A percentile compares a stretch with the other conserved stretches of the same genome.
Conservation (phyloP, 768 basidiomycete species). For the Boletus vermiculosoides region DNA sequence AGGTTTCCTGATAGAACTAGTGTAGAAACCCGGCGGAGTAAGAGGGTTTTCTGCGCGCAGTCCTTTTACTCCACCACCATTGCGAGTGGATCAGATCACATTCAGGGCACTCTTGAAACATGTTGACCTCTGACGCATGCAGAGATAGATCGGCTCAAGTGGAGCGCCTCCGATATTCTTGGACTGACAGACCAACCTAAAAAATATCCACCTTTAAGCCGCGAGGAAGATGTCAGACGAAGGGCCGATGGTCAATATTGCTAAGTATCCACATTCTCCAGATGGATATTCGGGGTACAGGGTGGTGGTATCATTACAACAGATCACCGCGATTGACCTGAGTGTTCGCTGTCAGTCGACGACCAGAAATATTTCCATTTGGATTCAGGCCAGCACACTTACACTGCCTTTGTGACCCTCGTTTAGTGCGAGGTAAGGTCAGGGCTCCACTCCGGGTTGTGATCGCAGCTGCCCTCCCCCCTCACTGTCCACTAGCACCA, state of each 20-base stretch:
- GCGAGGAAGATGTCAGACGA: slow-evolving; percentile 2
- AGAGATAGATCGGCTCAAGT: background rate
- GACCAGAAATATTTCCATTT: background rate
- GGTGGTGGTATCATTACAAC: slow-evolving; percentile 9
- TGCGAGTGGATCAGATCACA: background rate
- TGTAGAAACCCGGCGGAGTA: background rate
- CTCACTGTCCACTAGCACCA: slow-evolving; percentile 21
- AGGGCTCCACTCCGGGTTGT: background rate
- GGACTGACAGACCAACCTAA: background rate
- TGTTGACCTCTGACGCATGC: slow-evolving; percentile 1
- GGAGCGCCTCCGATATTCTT: slow-evolving; percentile 2
- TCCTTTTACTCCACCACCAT: background rate
- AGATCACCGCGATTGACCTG: slow-evolving; percentile 10
- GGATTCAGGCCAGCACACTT: background rate
- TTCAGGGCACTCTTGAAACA: background rate
- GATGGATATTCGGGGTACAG: slow-evolving; percentile 17
- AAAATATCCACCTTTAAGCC: slow-evolving; percentile 4
- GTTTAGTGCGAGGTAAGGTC: background rate
- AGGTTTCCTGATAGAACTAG: background rate
- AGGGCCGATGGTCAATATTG: background rate
- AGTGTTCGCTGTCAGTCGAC: slow-evolving; percentile 7
- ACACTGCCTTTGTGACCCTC: background rate
- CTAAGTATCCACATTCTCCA: slow-evolving; percentile 1
- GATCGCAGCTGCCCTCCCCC: background rate
- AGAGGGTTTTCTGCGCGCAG: background rate